Conservation (phyloP, 2,329 filamentous ascomycete species). For the Hymenoscyphus infarciens region DNA sequence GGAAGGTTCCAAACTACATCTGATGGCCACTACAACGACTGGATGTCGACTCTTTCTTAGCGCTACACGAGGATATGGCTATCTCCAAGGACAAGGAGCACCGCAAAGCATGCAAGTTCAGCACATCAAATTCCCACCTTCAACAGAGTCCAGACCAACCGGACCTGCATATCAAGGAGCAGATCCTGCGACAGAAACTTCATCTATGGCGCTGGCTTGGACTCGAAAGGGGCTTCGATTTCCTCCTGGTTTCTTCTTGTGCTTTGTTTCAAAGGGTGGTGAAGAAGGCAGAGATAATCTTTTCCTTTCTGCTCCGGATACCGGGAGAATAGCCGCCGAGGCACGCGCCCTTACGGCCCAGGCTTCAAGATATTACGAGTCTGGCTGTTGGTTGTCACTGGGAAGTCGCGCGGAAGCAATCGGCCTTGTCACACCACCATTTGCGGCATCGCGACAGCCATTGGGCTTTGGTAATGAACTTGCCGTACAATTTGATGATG, state of each 20-base stretch:
- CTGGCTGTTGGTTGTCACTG: constrained; percentile 74
- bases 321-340: constrained; percentile 70
- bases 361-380: constrained; percentile 61
- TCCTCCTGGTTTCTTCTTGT: constrained; percentile 86
- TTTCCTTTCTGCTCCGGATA: constrained; percentile 84
- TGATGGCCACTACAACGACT: constrained; percentile 86
- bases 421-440: constrained; percentile 70
- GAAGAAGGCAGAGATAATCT: constrained; percentile 61
- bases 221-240: constrained; percentile 59
- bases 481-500: constrained; percentile 88
- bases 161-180: constrained; percentile 25
- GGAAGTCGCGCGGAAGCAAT: constrained; percentile 73
- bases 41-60: constrained; percentile 91
- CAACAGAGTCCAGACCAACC: constrained; percentile 33
- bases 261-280: constrained; percentile 66
- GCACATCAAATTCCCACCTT: constrained; percentile 89
- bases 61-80: constrained; percentile 70
- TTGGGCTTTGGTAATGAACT: constrained; percentile 91
- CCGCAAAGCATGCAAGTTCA: constrained; percentile 98
- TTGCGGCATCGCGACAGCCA: constrained; percentile 63
- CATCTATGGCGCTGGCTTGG: constrained; percentile 46
- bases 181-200: constrained; percentile 32
- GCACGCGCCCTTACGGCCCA: constrained; percentile 38
- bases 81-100: constrained; percentile 53
- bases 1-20: constrained; percentile 78